phyloP scores from a whole-genome alignment of 2,329 filamentous ascomycete species.

The Clarireedia sp. region DNA sequence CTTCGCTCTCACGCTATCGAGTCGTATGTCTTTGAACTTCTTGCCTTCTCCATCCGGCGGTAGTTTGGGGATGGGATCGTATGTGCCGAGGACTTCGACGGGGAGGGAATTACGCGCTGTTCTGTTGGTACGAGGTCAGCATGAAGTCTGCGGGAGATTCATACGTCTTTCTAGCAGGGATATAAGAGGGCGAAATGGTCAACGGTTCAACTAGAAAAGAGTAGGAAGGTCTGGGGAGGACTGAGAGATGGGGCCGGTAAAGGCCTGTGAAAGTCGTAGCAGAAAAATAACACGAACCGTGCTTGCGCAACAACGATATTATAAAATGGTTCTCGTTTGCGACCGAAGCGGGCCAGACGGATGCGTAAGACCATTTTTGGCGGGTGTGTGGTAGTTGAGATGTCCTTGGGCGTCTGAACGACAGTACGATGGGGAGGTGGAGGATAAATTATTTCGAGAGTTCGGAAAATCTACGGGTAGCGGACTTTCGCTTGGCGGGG shows the following conservation, averaged over 20 bases:
- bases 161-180: background rate
- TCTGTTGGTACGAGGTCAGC: conserved; percentile 36
- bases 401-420: background rate
- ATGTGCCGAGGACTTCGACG: conserved; percentile 80
- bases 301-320: conserved; percentile 96
- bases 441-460: conserved; percentile 10
- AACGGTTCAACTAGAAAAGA: no score
- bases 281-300: conserved; percentile 47
- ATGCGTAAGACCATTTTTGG: conserved; percentile 82
- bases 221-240: no score
- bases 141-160: no score
- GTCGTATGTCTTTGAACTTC: conserved; percentile 82
- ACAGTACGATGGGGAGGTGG: background rate
- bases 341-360: conserved; percentile 87
- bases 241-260: no score
- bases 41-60: conserved; percentile 54
- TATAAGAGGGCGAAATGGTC: no score
- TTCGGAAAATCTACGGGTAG: conserved; percentile 2
- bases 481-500: conserved; percentile 8
- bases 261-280: background rate
- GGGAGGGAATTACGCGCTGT: conserved; percentile 82
- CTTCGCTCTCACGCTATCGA: conserved; percentile 72
- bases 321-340: conserved; percentile 82
- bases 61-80: conserved; percentile 58
- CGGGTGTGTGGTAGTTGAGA: conserved; percentile 1